Evolutionary conservation across 1,284 basidiomycete genomes (phyloP).

Genomic region (Rhodotorula sp.): DNA sequence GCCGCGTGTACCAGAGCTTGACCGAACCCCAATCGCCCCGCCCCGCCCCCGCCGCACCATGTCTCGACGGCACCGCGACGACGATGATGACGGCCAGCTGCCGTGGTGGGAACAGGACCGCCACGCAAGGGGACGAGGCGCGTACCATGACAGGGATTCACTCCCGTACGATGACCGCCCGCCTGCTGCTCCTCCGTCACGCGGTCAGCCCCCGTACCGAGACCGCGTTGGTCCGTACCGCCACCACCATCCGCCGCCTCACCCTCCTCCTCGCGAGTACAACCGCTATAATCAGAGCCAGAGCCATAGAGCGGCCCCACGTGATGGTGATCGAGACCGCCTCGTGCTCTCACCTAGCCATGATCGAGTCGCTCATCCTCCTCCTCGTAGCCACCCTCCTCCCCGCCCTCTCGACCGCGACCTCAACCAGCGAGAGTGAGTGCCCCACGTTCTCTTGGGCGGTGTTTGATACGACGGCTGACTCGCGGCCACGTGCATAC

Average conservation of each 20-base stretch:
- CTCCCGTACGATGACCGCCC: background rate
- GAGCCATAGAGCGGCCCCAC: background rate
- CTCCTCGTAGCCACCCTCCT: background rate
- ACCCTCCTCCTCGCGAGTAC: no score
- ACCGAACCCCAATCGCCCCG: background rate
- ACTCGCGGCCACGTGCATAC: background rate
- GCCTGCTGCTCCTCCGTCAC: background rate
- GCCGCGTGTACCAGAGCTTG: no score
- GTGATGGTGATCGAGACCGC: no score
- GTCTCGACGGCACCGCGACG: constrained; percentile 5
- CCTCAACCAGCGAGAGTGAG: constrained; percentile 20
- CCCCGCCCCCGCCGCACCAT: background rate
- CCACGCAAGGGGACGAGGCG: background rate
- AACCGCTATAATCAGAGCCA: background rate
- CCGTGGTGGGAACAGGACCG: constrained; percentile 34
- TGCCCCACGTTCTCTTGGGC: background rate
- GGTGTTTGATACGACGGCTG: background rate
- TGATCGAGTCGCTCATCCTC: background rate
- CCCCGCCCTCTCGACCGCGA: background rate
- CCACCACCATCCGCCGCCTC: no score
- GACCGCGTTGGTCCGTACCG: no score
- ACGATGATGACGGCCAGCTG: constrained; percentile 13
- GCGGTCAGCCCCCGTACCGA: no score
- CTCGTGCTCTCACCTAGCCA: background rate
- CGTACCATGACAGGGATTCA: background rate